Base-by-base conservation (phyloP, 2,329 filamentous ascomycete genomes). In the Neofusicoccum laricinum region DNA sequence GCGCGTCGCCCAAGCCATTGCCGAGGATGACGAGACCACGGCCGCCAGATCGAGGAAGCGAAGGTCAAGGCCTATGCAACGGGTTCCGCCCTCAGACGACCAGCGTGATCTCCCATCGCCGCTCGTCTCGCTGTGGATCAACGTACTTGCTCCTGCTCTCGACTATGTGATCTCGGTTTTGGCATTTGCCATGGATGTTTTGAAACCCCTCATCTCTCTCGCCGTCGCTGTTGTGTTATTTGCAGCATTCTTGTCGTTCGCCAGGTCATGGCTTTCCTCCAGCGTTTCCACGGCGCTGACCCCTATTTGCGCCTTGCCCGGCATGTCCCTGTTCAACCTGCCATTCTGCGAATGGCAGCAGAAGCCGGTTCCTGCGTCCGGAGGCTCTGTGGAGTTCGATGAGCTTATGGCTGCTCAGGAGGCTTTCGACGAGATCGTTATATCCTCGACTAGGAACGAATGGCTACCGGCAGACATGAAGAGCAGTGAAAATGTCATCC, bases 391-490 rank as follows among this genome's bases (percentile, higher is more conserved):
- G 25, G 88, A 93, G 70, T 94, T 94, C 68, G 88, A 92, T 67
- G 85, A 88, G 53, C 82, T 96, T 21, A 90, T 95, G 81, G 82
- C 82, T 17, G 85, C 90, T 1, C 91, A 96, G 75, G 81, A 85
- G n/a, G 84, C 88, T 32, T 92, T 96, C 64, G 90, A 30, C 7
- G 25, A 30, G 25, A 30, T 38, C 36, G 36, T 38, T 15, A 38
- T 15, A 68, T 85, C 87, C 65, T 87, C 86, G 15, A 84, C 86
- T 1, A 83, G 87, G 21, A 86, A 88, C 1, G 85, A 88, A 1
- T 86, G 86, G 1, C 78, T 95, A 2, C 91, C 91, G 0, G 81
- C 90, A 69, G 89, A 92, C 69, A 93, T 95, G 87, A 93, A 92
- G 78, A 85, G 87, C 10, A 88, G 88, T 2, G 90, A 94, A 75